Conservation (phyloP, 169 alveolate species). For the Neospora caninum region DNA sequence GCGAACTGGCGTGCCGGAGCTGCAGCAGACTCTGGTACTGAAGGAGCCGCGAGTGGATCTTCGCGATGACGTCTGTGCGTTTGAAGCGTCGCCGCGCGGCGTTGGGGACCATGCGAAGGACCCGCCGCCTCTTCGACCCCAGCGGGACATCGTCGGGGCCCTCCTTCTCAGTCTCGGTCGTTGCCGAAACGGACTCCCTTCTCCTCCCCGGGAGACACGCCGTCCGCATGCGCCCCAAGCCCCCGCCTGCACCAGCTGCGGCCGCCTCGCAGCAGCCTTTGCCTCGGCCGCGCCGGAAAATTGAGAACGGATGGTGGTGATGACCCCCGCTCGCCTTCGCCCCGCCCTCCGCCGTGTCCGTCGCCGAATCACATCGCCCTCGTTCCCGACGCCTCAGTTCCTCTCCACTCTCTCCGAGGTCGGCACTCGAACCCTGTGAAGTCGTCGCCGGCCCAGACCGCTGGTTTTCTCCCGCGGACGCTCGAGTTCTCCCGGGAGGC, state of each 20-base stretch:
- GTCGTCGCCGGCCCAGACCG: neutral
- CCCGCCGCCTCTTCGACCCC: neutral
- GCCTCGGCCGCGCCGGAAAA: conserved; percentile 27
- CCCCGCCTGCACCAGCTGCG: neutral
- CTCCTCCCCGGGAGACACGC: neutral
- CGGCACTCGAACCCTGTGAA: neutral
- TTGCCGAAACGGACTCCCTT: neutral
- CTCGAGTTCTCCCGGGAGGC: neutral
- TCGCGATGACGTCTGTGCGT: neutral
- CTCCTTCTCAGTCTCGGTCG: neutral
- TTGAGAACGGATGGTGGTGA: neutral
- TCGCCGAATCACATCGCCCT: neutral
- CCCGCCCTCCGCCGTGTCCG: neutral
- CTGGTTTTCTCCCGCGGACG: neutral
- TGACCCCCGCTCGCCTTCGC: conserved; percentile 6
- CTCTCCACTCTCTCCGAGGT: neutral
- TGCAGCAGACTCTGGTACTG: neutral
- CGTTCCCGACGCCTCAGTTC: neutral
- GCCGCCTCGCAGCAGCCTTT: conserved; percentile 37
- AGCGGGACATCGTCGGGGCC: neutral
- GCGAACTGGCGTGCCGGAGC: neutral
- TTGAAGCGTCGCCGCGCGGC: neutral
- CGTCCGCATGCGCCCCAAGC: neutral
- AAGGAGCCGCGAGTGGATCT: conserved; percentile 15
- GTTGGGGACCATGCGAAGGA: neutral